A percentile compares a stretch with the other conserved stretches of the same genome.
phyloP scores from a whole-genome alignment of 129 eudicot species.

The Mikania micrantha region DNA sequence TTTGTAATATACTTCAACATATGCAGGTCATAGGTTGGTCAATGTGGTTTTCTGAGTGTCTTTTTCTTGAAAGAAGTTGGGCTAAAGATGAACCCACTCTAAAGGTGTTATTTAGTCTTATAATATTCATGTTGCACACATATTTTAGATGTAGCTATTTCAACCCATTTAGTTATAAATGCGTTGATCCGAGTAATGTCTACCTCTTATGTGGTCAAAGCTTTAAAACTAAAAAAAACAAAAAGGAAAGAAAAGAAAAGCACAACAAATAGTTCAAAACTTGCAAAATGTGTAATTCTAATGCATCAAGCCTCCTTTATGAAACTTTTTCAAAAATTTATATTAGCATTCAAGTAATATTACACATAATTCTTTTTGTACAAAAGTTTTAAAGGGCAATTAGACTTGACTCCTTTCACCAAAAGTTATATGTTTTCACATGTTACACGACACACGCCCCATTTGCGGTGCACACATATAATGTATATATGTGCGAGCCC shows the following conservation, averaged over 20 bases:
- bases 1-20: conserved; percentile 6
- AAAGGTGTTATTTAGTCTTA: conserved; percentile 44
- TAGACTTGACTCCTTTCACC: background rate
- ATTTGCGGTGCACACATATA: no score
- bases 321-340: background rate
- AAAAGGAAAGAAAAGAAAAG: background rate
- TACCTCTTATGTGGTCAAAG: background rate
- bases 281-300: background rate
- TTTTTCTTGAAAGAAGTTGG: conserved; percentile 94
- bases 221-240: background rate
- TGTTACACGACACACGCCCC: no score
- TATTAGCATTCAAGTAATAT: background rate
- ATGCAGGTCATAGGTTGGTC: conserved; percentile 98
- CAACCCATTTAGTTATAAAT: background rate
- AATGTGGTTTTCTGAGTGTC: conserved; percentile 98
- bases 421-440: background rate
- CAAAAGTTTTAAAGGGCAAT: background rate
- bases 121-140: background rate
- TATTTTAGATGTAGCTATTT: background rate
- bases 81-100: conserved; percentile 77
- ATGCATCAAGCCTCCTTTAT: background rate
- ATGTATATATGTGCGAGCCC: no score
- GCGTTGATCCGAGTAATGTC: background rate
- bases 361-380: background rate
- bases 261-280: background rate